Base-by-base conservation (phyloP, 495 filamentous ascomycete genomes). In the Halenospora varia region DNA sequence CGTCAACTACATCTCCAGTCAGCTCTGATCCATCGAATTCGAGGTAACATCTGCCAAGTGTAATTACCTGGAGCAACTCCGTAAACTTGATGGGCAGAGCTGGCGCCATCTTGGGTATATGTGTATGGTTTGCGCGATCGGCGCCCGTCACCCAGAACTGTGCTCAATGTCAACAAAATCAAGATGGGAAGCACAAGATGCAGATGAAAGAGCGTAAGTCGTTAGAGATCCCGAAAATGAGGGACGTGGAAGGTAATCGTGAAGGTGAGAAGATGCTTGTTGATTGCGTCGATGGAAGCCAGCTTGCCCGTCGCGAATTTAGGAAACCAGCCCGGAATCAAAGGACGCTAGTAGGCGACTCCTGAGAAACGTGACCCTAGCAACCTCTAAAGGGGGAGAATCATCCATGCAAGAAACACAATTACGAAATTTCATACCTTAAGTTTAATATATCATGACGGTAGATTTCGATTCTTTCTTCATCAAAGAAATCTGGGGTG, bases 81-180 rank as follows among this genome's bases (percentile, higher is more conserved):
- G 87, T 89, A 73, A 97, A 97, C 75, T 90, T 90, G 79, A 97
- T 97, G 64, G 92, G 92, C 64, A 96, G 74, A 42, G 70, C 66
- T 67, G 83, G 81, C 80, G 85, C 86, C 84, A 82, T 88, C 72
- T 78, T 80, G 77, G 75, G n/a, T 19, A 55, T 55, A 49, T 63
- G 53, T 46, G 48, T 51, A 13, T 35, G 29, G 29, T 35, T 49
- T 63, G 64, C 57, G 58, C 59, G 47, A 56, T 20, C 8, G 56
- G 59, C 59, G 63, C 63, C 42, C n/a, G 17, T 23, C 10, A 48
- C 46, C 60, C 15, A 25, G 40, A 57, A 54, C 35, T 42, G 56
- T 60, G 45, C 56, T 57, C 63, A 62, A 49, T 59, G 51, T 59
- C 40, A 48, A 53, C 29, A 55, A 62, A 60, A 54, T 41, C 17